Conservation (phyloP, 1,139 yeast genomes). For the Debaryomyces coudertii region DNA sequence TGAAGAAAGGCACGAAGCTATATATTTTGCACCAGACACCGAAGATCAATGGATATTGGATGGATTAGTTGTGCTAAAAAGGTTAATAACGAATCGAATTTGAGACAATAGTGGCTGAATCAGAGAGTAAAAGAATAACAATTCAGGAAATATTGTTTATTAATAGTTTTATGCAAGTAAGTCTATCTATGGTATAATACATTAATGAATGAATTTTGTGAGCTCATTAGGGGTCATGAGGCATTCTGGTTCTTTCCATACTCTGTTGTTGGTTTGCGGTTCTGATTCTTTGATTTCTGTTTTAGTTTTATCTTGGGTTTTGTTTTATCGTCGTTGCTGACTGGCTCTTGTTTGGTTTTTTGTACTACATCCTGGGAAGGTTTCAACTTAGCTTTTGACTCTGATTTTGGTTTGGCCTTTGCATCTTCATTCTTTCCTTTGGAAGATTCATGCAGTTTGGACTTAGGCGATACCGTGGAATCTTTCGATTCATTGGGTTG, state of each 20-base stretch:
- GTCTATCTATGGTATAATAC: not conserved
- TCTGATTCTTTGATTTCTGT: constrained; percentile 3
- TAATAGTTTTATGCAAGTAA: not conserved
- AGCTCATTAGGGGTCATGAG: not conserved
- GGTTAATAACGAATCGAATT: no score
- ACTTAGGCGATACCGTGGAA: not conserved
- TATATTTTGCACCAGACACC: no score
- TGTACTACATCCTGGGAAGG: not conserved
- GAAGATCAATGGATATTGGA: no score
- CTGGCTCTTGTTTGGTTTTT: constrained; percentile 2
- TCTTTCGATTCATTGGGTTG: constrained; percentile 1
- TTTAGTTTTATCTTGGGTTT: constrained; percentile 2
- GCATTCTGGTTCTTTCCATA: not conserved
- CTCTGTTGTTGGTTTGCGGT: not conserved
- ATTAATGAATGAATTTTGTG: not conserved
- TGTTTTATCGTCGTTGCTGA: constrained; percentile 1
- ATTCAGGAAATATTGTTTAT: not conserved
- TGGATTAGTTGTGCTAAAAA: no score
- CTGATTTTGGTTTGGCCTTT: not conserved
- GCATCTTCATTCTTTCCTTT: not conserved
- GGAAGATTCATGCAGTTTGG: not conserved
- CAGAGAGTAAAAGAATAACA: not conserved
- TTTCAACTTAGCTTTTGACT: not conserved
- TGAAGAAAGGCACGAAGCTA: no score
- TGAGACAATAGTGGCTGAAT: no score